Evolutionary conservation across 2,329 filamentous ascomycete genomes (phyloP), one percentile per base, ranked within the genome.

Genomic region (Conoideocrella luteorostrata): DNA sequence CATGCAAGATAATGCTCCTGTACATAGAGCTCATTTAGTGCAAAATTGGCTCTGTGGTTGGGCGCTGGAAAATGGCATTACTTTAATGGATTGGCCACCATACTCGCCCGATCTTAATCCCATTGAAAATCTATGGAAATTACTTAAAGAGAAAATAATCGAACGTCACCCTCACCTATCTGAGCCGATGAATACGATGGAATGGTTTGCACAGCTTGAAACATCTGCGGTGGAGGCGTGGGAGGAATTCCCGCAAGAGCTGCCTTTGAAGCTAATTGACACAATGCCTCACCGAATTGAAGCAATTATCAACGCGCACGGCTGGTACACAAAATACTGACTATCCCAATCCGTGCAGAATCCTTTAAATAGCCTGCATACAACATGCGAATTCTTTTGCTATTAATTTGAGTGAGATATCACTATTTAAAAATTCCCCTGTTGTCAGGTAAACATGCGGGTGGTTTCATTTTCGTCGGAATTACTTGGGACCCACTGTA

Each of bases 131-230:
- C 21, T 45, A 11, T 40, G 29, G 43, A 35, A 40, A 40, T 17
- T 45, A 29, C 26, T 45, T 21, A 45, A 45, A 36, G 43, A 45
- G 22, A 35, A 40, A 12, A 45, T 45, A 22, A 32, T 33, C 7
- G 15, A 45, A 32, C 37, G 7, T 34, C 20, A 45, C 40, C 37
- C 37, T 30, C 11, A 36, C 4, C 20, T 41, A 37, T 11, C 18
- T 20, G 22, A 43, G 9, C 9, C n/a, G 30, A 12, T 2, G n/a
- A 34, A 34, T 15, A 34, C 9, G 7, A 34, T 34, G 3, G 18
- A 15, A 12, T 11, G 9, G 30, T 34, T 34, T 34, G 7, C 9
- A n/a, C 7, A 7, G n/a, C 30, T 34, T 15, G n/a, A 34, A 34
- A 34, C 7, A 7, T 12, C 30, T 15, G n/a, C 30, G 7, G 3